These are phyloP conservation scores for Opeltia flavorubescens DNA, from an alignment of 495 filamentous ascomycete species.

Conservation along the genomic window DNA sequence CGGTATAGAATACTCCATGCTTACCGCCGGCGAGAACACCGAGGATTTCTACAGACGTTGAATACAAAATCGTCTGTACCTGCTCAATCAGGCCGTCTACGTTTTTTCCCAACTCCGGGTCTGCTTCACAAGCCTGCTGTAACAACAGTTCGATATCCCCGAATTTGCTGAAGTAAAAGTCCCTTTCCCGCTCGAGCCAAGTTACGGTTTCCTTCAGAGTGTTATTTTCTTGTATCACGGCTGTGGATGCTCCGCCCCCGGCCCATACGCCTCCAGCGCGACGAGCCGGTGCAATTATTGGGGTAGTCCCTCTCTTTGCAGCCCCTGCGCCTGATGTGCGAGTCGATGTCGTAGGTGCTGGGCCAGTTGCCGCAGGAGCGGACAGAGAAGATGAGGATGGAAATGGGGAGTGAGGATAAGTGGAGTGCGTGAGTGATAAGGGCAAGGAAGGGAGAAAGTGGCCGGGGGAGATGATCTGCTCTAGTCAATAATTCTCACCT, in stretches of 20 bases:
- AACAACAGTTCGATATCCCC: slow-evolving; percentile 91
- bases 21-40: too few relatives aligned
- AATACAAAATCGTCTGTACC: slow-evolving; percentile 93
- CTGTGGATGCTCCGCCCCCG: slow-evolving; percentile 45
- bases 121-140: slow-evolving; percentile 78
- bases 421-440: too few relatives aligned
- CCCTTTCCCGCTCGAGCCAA: slow-evolving; percentile 84
- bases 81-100: slow-evolving; percentile 82
- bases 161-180: slow-evolving; percentile 98
- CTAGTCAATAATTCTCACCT: too few relatives aligned
- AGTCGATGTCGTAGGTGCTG: slow-evolving; percentile 26
- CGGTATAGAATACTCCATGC: too few relatives aligned
- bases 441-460: too few relatives aligned
- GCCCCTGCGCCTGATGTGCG: slow-evolving; percentile 28
- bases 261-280: slow-evolving; percentile 26
- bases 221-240: slow-evolving; percentile 64
- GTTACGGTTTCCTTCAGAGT: slow-evolving; percentile 73
- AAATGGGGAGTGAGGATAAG: too few relatives aligned
- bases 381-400: too few relatives aligned
- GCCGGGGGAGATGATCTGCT: too few relatives aligned
- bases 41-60: too few relatives aligned
- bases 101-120: slow-evolving; percentile 83
- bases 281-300: slow-evolving; percentile 42
- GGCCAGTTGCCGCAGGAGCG: slow-evolving; percentile 36
- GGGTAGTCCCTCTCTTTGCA: slow-evolving; percentile 58